Conservation (phyloP, 1,139 yeast species). For the Meyerozyma smithsonii region DNA sequence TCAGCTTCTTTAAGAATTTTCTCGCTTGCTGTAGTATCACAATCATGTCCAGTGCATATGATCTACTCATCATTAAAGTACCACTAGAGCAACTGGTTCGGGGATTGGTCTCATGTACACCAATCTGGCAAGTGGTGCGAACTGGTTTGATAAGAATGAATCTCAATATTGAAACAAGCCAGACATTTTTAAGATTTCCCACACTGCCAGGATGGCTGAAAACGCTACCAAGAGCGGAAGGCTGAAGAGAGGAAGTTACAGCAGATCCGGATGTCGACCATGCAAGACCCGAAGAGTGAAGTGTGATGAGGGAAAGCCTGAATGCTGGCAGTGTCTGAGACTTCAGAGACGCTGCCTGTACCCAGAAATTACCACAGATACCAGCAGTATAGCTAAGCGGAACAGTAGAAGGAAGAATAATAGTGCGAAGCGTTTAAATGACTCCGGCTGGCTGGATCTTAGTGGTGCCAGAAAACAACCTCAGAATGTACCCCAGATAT, state of each 20-base stretch:
- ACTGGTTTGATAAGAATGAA: too few relatives aligned
- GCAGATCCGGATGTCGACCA: constrained; percentile 36
- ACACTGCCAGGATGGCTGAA: too few relatives aligned
- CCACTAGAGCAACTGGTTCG: too few relatives aligned
- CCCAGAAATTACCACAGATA: constrained; percentile 6
- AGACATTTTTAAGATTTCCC: too few relatives aligned
- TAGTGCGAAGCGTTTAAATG: background rate
- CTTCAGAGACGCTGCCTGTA: constrained; percentile 30
- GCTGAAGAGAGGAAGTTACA: constrained; percentile 17
- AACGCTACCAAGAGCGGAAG: too few relatives aligned
- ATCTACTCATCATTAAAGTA: too few relatives aligned
- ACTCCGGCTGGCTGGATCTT: too few relatives aligned
- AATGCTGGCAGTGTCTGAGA: constrained; percentile 44
- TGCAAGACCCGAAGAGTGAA: constrained; percentile 39
- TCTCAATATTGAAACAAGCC: too few relatives aligned
- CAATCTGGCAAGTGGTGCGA: too few relatives aligned
- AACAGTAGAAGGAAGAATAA: background rate
- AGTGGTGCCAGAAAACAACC: too few relatives aligned
- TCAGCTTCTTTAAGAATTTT: background rate
- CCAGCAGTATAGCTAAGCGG: background rate
- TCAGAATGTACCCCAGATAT: too few relatives aligned
- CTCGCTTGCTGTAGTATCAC: background rate
- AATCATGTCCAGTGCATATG: background rate
- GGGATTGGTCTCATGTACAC: too few relatives aligned
- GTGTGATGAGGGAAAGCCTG: constrained; percentile 60